Evolutionary conservation across 2,329 filamentous ascomycete genomes (phyloP).

Genomic region (Cercospora nicotianae): DNA sequence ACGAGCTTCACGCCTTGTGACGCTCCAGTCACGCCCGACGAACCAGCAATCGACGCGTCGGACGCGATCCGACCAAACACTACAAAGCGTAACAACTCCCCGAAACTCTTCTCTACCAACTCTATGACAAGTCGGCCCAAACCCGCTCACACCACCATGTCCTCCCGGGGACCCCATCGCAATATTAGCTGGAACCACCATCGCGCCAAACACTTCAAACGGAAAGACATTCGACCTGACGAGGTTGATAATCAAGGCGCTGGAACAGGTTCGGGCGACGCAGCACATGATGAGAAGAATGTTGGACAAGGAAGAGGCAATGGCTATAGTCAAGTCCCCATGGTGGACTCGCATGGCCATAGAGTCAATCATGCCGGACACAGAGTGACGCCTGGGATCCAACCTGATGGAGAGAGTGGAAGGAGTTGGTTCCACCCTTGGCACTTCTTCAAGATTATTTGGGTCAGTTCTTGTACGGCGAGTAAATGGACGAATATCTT

Average conservation of each 20-base stretch:
- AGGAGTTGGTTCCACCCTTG: slow-evolving; percentile 47
- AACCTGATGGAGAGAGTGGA: slow-evolving; percentile 51
- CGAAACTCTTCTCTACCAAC: background rate
- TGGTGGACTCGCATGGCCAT: slow-evolving; percentile 32
- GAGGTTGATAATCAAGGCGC: slow-evolving; percentile 18
- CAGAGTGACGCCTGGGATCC: slow-evolving; percentile 44
- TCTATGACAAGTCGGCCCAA: slow-evolving; percentile 11
- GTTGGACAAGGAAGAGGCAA: background rate
- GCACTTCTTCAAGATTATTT: slow-evolving; percentile 48
- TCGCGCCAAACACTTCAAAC: slow-evolving; percentile 23
- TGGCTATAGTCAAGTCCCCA: slow-evolving; percentile 20
- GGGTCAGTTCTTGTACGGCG: slow-evolving; percentile 47
- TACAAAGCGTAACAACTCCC: background rate
- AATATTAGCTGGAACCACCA: slow-evolving; percentile 7
- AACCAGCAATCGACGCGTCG: background rate
- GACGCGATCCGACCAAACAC: background rate
- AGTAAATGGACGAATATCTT: slow-evolving; percentile 52
- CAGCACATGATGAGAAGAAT: slow-evolving; percentile 20
- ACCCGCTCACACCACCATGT: slow-evolving; percentile 1
- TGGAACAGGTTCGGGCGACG: slow-evolving; percentile 12
- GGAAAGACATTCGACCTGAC: slow-evolving; percentile 25
- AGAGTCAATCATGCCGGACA: slow-evolving; percentile 49
- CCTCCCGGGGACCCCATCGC: background rate
- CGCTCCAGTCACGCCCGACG: background rate
- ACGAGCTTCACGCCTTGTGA: background rate